Base-by-base conservation (phyloP, 805 yeast genomes). In the Ogataea wickerhamii region DNA sequence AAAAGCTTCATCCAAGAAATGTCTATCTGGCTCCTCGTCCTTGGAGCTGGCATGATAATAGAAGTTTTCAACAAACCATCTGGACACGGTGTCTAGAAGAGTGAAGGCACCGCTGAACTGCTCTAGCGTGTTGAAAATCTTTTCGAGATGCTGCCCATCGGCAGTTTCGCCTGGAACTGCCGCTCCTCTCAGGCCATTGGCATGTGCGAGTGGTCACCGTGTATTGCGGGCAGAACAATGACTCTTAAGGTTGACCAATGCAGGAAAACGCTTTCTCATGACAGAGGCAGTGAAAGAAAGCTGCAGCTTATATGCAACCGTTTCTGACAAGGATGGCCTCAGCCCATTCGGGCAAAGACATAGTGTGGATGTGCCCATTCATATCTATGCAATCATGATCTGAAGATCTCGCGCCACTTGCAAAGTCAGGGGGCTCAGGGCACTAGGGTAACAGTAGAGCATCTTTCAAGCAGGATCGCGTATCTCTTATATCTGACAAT, bases 181-280 rank as follows among this genome's bases (percentile, higher is more conserved):
- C 51, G 51, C 36, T 52, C 55, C 31, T 50, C 45, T 2, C 53
- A 48, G 18, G 57, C 57, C 55, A 51, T 51, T 26, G 51, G 37
- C 25, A 53, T 34, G 39, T 51, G 58, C 36, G 46, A 45, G 37
- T 53, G 56, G 32, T 55, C 56, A 40, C 51, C 58, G 36, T 53
- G 58, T 52, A 53, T 50, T 13, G 56, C 58, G 18, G 58, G 58
- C 55, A 51, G 48, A 14, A 53, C 56, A 33, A 51, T 51, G 47
- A 11, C 52, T 51, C 28, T 51, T 39, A 18, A 53, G 43, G 27
- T 51, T 56, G 20, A 53, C 46, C 7, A 50, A 48, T 27, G 37
- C 33, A n/a, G 46, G 29, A n/a, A 32, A 43, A 7, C 37, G 37
- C 21, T 41, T 36, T 12, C 43, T 23, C 11, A 20, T 30, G 18